These are phyloP conservation scores for Neofusicoccum kwambonambiense DNA, from an alignment of 2,329 filamentous ascomycete genomes.

Conservation along the genomic window DNA sequence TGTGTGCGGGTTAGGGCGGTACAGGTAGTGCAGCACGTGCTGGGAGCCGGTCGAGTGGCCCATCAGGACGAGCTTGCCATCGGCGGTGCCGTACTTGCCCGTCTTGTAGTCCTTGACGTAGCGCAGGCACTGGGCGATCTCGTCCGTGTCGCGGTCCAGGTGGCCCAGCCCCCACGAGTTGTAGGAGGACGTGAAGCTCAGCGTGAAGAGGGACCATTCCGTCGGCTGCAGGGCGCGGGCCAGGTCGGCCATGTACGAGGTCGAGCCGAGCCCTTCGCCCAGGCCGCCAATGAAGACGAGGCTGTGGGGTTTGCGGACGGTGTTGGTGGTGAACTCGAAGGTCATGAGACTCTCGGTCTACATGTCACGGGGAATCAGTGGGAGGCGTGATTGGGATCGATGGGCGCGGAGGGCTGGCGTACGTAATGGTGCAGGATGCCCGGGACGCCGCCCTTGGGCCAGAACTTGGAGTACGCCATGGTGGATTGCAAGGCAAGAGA, in stretches of 20 bases:
- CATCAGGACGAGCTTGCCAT: conserved; percentile 24
- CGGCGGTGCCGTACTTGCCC: conserved; percentile 19
- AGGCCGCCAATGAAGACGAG: conserved; percentile 29
- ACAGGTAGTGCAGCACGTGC: conserved; percentile 25
- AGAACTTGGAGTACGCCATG: conserved; percentile 27
- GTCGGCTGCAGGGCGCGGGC: conserved; percentile 23
- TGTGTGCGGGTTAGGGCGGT: conserved; percentile 23
- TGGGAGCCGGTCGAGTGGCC: conserved; percentile 27
- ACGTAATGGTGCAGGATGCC: conserved; percentile 30
- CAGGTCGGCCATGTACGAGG: conserved; percentile 25
- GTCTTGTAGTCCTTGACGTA: conserved; percentile 34
- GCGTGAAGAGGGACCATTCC: conserved; percentile 24
- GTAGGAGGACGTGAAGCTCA: conserved; percentile 27
- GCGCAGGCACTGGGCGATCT: conserved; percentile 30
- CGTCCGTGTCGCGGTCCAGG: conserved; percentile 39
- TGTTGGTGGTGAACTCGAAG: conserved; percentile 40
- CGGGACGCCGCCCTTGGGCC: conserved; percentile 28
- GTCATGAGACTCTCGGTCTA: conserved; percentile 41
- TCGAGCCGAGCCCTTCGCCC: conserved; percentile 27
- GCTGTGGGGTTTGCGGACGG: conserved; percentile 25
- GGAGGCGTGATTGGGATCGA: too few species aligned
- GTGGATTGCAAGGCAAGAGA: not conserved
- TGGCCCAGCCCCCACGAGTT: conserved; percentile 38
- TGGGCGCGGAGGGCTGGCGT: too few species aligned
- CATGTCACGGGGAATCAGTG: not conserved